Conservation (phyloP, 2,329 filamentous ascomycete genomes). For the Zelopaecilomyces penicillatus region DNA sequence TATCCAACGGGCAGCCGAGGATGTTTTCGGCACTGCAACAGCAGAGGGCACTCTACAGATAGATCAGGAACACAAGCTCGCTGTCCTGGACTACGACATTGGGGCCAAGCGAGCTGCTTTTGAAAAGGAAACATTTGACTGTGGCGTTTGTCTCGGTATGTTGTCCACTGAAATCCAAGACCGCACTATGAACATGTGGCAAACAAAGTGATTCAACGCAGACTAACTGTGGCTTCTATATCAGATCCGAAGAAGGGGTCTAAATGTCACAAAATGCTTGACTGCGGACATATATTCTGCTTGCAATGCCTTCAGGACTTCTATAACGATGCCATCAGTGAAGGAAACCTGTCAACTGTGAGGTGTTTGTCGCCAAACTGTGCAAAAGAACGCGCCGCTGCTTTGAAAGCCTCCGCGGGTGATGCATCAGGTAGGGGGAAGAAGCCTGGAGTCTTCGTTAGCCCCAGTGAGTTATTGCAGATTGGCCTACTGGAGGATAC, state of each 20-base stretch:
- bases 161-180: neutral
- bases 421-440: conserved; percentile 19
- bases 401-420: conserved; percentile 9
- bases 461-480: conserved; percentile 74
- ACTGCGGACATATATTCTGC: conserved; percentile 90
- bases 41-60: conserved; percentile 42
- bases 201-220: conserved; percentile 10
- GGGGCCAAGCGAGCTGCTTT: conserved; percentile 68
- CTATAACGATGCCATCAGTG: conserved; percentile 78
- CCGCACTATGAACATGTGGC: neutral
- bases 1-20: conserved; percentile 49
- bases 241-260: conserved; percentile 80
- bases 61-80: conserved; percentile 52
- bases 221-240: conserved; percentile 1
- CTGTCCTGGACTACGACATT: conserved; percentile 70
- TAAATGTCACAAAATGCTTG: conserved; percentile 70
- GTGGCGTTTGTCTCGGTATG: conserved; percentile 69
- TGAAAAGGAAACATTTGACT: conserved; percentile 77
- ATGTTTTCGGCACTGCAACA: conserved; percentile 50
- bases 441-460: conserved; percentile 61
- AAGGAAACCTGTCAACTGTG: conserved; percentile 72
- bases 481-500: conserved; percentile 62
- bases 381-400: conserved; percentile 49
- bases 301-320: conserved; percentile 79
- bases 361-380: conserved; percentile 76